These are phyloP conservation scores for Lasiodiplodia gonubiensis DNA, from an alignment of 2,329 filamentous ascomycete genomes.

Conservation along the genomic window DNA sequence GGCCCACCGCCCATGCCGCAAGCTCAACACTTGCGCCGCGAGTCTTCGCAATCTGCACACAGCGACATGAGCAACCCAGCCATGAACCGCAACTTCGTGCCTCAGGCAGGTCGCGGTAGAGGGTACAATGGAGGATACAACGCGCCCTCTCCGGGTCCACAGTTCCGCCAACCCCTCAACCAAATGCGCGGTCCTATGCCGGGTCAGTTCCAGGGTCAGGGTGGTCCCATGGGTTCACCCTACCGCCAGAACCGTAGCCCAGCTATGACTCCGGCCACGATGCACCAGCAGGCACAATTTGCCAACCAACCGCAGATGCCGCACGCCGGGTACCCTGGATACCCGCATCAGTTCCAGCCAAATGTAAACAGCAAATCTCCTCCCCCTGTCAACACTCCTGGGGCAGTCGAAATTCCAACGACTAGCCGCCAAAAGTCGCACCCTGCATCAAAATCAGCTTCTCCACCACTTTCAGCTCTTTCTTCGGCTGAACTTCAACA, in stretches of 20 bases:
- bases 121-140: slow-evolving; percentile 55
- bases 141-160: slow-evolving; percentile 57
- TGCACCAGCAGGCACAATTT: slow-evolving; percentile 66
- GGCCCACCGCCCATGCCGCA: slow-evolving; percentile 55
- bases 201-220: slow-evolving; percentile 56
- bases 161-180: slow-evolving; percentile 58
- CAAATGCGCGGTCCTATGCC: slow-evolving; percentile 59
- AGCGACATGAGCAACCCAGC: slow-evolving; percentile 70
- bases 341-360: slow-evolving; percentile 62
- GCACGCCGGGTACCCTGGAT: slow-evolving; percentile 61
- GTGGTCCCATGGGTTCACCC: slow-evolving; percentile 54
- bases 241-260: slow-evolving; percentile 63
- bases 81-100: slow-evolving; percentile 45
- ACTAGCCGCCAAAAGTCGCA: slow-evolving; percentile 12
- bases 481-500: slow-evolving; percentile 26
- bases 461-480: slow-evolving; percentile 32
- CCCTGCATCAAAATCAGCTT: slow-evolving; percentile 34
- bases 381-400: slow-evolving; percentile 41
- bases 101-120: slow-evolving; percentile 57
- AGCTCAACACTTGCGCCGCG: slow-evolving; percentile 79
- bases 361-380: slow-evolving; percentile 61
- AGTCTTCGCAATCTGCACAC: slow-evolving; percentile 84
- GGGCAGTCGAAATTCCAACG: slow-evolving; percentile 29
- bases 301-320: slow-evolving; percentile 64
- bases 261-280: slow-evolving; percentile 66